phyloP scores from a whole-genome alignment of 75 land plant genomes.

The Selaginella moellendorffii region DNA sequence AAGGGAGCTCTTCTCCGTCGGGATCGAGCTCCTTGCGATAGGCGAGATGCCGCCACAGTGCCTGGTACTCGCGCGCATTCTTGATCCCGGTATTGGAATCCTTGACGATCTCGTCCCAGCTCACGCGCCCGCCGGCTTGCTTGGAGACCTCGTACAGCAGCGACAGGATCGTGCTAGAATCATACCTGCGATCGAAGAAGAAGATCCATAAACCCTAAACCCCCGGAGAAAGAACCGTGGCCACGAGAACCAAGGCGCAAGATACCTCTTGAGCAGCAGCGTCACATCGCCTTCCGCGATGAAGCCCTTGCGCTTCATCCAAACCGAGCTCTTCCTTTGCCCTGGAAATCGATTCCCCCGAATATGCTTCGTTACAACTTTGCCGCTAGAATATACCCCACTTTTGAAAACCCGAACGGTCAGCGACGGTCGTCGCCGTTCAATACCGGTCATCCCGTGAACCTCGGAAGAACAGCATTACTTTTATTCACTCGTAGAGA shows the following conservation, averaged over 20 bases:
- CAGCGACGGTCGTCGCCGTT: too few species aligned
- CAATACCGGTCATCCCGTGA: too few species aligned
- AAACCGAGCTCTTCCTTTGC: neutral
- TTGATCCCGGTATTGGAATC: slow-evolving; percentile 67
- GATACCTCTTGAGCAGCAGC: slow-evolving; percentile 14
- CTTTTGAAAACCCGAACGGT: too few species aligned
- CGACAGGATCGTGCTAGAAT: slow-evolving; percentile 42
- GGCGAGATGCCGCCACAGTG: slow-evolving; percentile 81
- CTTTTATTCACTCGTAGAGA: too few species aligned
- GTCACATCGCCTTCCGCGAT: slow-evolving; percentile 17
- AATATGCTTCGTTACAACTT: too few species aligned
- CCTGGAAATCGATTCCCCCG: too few species aligned
- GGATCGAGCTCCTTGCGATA: slow-evolving; percentile 30
- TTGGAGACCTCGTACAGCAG: slow-evolving; percentile 62
- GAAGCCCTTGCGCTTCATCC: slow-evolving; percentile 7
- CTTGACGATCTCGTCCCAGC: slow-evolving; percentile 55
- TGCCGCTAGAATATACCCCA: too few species aligned
- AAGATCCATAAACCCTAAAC: neutral
- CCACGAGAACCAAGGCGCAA: too few species aligned
- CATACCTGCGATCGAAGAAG: slow-evolving; percentile 63
- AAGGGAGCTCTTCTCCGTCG: neutral
- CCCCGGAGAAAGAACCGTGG: neutral
- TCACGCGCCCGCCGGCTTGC: slow-evolving; percentile 31
- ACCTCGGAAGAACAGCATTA: too few species aligned
- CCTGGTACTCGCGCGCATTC: slow-evolving; percentile 70